Evolutionary conservation across 352 stramenopile species (phyloP).

Genomic region (Salisapilia sapeloensis): DNA sequence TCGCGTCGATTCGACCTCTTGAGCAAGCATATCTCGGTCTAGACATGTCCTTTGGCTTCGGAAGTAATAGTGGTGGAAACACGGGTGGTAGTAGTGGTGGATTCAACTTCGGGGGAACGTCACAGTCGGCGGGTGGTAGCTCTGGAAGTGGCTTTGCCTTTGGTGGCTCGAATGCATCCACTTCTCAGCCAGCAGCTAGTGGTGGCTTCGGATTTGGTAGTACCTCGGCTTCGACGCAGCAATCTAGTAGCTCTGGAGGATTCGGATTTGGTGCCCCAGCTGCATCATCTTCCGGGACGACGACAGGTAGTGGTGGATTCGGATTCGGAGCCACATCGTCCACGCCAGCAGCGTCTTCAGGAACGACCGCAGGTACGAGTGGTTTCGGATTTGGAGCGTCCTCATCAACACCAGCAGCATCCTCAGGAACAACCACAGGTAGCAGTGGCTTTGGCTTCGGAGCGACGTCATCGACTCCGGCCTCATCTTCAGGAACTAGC

Average conservation of each 20-base stretch:
- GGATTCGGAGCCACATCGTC: conserved; percentile 1
- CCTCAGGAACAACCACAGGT: conserved; percentile 1
- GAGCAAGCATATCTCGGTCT: no score
- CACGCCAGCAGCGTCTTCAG: neutral
- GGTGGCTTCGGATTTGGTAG: no score
- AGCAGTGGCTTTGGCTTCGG: conserved; percentile 9
- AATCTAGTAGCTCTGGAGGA: conserved; percentile 2
- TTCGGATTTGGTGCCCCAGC: conserved; percentile 16
- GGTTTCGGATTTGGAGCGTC: conserved; percentile 8
- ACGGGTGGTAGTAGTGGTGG: no score
- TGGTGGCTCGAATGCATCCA: conserved; percentile 2
- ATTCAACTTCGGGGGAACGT: no score
- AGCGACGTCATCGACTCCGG: neutral
- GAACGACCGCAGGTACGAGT: conserved; percentile 3
- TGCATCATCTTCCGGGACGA: conserved; percentile 1
- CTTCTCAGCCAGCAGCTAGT: conserved; percentile 1
- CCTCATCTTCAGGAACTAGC: no score
- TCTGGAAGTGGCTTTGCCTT: conserved; percentile 10
- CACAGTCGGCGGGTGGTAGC: conserved; percentile 1
- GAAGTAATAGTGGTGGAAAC: no score
- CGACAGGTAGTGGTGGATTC: conserved; percentile 1
- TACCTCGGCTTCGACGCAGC: conserved; percentile 1
- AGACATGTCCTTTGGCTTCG: no score
- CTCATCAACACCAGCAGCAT: neutral
- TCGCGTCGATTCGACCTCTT: no score